Conservation (phyloP, 2,329 filamentous ascomycete species). For the Aspergillus quadrilineatus region DNA sequence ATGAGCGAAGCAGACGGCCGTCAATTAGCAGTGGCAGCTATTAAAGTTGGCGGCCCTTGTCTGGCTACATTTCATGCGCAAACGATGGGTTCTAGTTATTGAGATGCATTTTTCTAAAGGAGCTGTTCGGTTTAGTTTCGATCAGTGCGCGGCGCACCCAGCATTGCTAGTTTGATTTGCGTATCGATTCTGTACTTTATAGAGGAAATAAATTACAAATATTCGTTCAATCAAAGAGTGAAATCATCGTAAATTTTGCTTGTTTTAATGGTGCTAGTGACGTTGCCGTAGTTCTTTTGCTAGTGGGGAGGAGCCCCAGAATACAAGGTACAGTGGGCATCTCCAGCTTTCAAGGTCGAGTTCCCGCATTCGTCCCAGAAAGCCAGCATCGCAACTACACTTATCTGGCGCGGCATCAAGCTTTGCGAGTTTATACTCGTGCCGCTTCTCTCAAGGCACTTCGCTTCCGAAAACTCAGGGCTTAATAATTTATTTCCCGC, state of each 20-base stretch:
- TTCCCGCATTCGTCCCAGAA: constrained; percentile 21
- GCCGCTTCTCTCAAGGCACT: neutral
- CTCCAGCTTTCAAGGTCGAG: constrained; percentile 16
- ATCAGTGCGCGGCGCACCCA: constrained; percentile 4
- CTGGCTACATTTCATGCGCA: constrained; percentile 8
- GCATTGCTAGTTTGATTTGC: constrained; percentile 3
- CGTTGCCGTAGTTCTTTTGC: neutral
- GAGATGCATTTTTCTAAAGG: neutral
- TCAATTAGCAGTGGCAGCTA: constrained; percentile 40
- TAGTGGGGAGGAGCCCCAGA: constrained; percentile 1
- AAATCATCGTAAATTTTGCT: neutral
- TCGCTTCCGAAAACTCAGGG: neutral
- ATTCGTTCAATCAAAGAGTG: neutral
- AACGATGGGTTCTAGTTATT: constrained; percentile 8
- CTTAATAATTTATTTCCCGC: constrained; percentile 12
- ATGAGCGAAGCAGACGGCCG: constrained; percentile 66
- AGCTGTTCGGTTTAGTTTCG: constrained; percentile 4
- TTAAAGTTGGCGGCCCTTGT: constrained; percentile 21
- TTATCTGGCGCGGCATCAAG: constrained; percentile 11
- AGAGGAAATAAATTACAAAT: neutral
- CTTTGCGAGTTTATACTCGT: constrained; percentile 8
- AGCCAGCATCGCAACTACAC: constrained; percentile 23
- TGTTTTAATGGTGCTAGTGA: neutral
- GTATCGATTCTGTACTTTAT: neutral
- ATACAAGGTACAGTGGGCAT: neutral